A percentile compares a stretch with the other conserved stretches of the same genome.
Evolutionary conservation across 768 basidiomycete species (phyloP).

Genomic region (Trametes cubensis): DNA sequence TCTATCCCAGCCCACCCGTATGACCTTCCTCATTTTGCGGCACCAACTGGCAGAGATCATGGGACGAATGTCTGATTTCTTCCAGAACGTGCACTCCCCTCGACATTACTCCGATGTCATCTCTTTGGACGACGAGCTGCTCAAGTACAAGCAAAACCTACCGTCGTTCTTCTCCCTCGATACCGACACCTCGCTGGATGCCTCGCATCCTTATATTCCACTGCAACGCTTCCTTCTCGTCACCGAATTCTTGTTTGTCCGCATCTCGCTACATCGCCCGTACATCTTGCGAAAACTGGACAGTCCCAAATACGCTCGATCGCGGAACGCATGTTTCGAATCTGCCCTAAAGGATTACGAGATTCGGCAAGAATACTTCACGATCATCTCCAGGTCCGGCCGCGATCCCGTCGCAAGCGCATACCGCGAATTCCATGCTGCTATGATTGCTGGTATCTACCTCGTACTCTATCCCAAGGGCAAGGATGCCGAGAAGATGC

Average conservation of each 20-base stretch:
- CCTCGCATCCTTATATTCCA: slow-evolving; percentile 63
- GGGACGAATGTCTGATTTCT: slow-evolving; percentile 90
- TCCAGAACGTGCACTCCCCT: slow-evolving; percentile 79
- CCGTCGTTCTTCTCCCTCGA: slow-evolving; percentile 79
- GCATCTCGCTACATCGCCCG: slow-evolving; percentile 83
- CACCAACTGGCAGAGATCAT: slow-evolving; percentile 83
- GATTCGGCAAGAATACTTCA: slow-evolving; percentile 70
- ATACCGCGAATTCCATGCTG: slow-evolving; percentile 85
- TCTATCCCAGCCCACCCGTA: slow-evolving; percentile 71
- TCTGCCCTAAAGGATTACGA: slow-evolving; percentile 87
- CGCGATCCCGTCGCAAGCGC: slow-evolving; percentile 76
- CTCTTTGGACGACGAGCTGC: slow-evolving; percentile 79
- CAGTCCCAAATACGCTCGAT: slow-evolving; percentile 80
- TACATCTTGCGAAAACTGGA: slow-evolving; percentile 81
- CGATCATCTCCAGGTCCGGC: slow-evolving; percentile 61
- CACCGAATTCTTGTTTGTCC: slow-evolving; percentile 86
- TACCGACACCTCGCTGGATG: slow-evolving; percentile 79
- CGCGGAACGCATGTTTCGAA: slow-evolving; percentile 86
- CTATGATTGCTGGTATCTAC: slow-evolving; percentile 89
- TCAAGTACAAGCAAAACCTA: slow-evolving; percentile 71
- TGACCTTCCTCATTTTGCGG: slow-evolving; percentile 88
- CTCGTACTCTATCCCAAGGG: slow-evolving; percentile 79
- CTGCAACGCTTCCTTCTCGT: slow-evolving; percentile 87
- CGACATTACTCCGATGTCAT: slow-evolving; percentile 85
- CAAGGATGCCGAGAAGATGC: slow-evolving; percentile 69